phyloP scores from a whole-genome alignment of 306 rosid species.

The Cucurbita moschata region DNA sequence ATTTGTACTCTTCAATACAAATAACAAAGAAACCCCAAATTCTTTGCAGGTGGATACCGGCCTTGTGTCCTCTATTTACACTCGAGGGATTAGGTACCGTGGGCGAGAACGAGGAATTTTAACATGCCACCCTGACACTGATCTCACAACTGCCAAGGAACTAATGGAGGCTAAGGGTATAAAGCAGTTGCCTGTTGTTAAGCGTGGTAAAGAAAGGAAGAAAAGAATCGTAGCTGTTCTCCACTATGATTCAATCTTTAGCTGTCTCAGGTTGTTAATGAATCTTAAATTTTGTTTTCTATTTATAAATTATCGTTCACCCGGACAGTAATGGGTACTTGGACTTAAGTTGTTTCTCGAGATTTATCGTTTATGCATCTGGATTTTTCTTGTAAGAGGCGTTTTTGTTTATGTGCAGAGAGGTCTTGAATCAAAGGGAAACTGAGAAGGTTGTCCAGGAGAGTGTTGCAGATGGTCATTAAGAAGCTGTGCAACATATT shows the following conservation, averaged over 20 bases:
- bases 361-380: neutral
- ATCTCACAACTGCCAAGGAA: constrained; percentile 73
- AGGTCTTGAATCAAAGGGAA: constrained; percentile 38
- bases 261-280: constrained; percentile 57
- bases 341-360: neutral
- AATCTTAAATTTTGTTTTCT: constrained; percentile 5
- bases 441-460: constrained; percentile 24
- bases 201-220: constrained; percentile 48
- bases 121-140: constrained; percentile 71
- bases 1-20: constrained; percentile 4
- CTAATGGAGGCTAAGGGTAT: constrained; percentile 93
- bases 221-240: constrained; percentile 67
- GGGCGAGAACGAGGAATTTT: constrained; percentile 69
- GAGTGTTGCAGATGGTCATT: constrained; percentile 35
- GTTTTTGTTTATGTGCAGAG: constrained; percentile 35
- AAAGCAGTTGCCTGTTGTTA: constrained; percentile 87
- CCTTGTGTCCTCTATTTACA: constrained; percentile 73
- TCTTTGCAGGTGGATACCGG: constrained; percentile 39
- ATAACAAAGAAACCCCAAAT: neutral
- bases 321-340: neutral
- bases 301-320: neutral
- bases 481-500: constrained; percentile 5
- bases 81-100: constrained; percentile 68
- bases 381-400: neutral
- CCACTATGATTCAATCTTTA: constrained; percentile 54